Evolutionary conservation across 129 eudicot species (phyloP), one percentile per base, ranked within the genome.

Genomic region (Saussurea involucrata): DNA sequence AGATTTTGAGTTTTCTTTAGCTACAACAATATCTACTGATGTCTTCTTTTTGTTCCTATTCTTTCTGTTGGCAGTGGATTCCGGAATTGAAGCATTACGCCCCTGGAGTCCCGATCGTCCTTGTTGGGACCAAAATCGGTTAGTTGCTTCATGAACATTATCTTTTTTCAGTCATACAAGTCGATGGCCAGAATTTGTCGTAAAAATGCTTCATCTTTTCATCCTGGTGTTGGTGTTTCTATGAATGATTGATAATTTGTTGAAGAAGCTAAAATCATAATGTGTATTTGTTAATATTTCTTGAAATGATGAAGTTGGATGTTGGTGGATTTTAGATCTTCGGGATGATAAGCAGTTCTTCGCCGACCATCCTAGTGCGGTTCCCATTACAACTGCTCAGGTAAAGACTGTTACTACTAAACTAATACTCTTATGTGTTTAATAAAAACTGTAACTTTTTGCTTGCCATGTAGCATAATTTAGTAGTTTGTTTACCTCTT

Each of bases 111-210:
- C 89, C 89, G 49, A 79, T 86, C 8, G 84, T 86, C 46, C 89
- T 86, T 71, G 87, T 86, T 66, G 89, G 89, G 77, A 86, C 89
- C 75, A 86, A 86, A 79, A 76, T 82, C 22, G 89, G 89, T 86
- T 78, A 63, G 82, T 63, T 71, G 33, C 49, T 75, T 65, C 25
- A 65, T 64, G n/a, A 25, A 44, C 32, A 4, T 61, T 28, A 2
- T n/a, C 13, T 63, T 27, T 27, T 37, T 65, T 44, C 33, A 68
- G 34, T 67, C 44, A 67, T 29, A 31, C 46, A 29, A 69, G n/a
- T 36, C 42, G 15, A 24, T 58, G 33, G 15, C 61, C 33, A 15
- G 24, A 34, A 58, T 29, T 33, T 66, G 9, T 55, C 22, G 20
- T 68, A 60, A 67, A 40, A 49, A 24, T 66, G 37, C 36, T 32